Percentiles rank a stretch among this genome's conserved stretches.
Conservation (phyloP, 768 basidiomycete species). For the Trametes cinnabarina region DNA sequence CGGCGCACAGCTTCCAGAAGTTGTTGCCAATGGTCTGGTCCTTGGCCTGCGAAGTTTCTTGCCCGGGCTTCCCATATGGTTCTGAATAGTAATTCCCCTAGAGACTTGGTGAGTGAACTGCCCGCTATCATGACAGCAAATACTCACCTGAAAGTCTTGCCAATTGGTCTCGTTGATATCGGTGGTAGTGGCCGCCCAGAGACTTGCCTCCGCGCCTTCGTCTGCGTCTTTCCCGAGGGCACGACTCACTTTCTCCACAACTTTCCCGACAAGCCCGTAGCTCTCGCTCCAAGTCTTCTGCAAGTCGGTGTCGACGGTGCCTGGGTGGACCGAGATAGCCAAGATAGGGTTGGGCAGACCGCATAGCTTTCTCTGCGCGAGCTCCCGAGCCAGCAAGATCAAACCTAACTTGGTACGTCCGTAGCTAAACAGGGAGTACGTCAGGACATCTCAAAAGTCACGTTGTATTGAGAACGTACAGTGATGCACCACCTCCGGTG, state of each 20-base stretch:
- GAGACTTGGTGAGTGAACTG: too few relatives aligned
- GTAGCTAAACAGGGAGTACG: constrained; percentile 13
- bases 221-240: background rate
- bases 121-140: too few relatives aligned
- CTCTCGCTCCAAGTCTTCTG: background rate
- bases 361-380: constrained; percentile 24
- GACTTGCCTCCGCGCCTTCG: background rate
- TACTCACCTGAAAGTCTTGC: too few relatives aligned
- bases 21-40: too few relatives aligned
- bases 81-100: too few relatives aligned
- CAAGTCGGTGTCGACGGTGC: background rate
- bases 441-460: background rate
- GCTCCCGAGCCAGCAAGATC: constrained; percentile 24
- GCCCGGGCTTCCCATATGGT: too few relatives aligned
- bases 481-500: constrained; percentile 20
- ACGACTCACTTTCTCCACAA: background rate
- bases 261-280: too few relatives aligned
- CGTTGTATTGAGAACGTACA: constrained; percentile 3
- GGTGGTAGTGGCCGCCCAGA: background rate
- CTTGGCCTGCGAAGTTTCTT: too few relatives aligned
- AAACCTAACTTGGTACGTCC: constrained; percentile 30
- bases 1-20: too few relatives aligned
- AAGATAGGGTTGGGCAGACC: constrained; percentile 22
- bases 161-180: background rate
- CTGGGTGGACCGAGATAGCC: constrained; percentile 30